phyloP scores from a whole-genome alignment of 192 early-diverging fungal species.

The Geranomyces variabilis region DNA sequence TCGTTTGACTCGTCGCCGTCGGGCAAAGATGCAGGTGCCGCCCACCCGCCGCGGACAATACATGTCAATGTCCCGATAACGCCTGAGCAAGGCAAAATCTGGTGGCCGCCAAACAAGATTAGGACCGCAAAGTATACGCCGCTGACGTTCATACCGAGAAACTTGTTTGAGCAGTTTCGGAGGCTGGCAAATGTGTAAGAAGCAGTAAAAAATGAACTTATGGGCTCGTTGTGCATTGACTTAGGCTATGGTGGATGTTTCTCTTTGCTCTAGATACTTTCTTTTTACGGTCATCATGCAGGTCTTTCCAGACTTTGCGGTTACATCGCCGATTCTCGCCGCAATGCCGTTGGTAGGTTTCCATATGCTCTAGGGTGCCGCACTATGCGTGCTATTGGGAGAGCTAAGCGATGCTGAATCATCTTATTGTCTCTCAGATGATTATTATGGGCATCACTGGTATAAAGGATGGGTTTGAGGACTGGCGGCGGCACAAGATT shows the following conservation, averaged over 20 bases:
- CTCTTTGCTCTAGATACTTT: constrained; percentile 76
- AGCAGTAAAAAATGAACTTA: no score
- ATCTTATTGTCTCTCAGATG: constrained; percentile 15
- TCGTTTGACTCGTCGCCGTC: background rate
- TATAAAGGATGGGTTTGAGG: constrained; percentile 82
- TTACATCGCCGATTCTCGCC: constrained; percentile 50
- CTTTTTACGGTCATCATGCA: constrained; percentile 82
- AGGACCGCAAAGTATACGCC: constrained; percentile 91
- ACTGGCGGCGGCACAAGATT: constrained; percentile 80
- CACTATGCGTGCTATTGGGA: no score
- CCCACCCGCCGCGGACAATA: constrained; percentile 14
- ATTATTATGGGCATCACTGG: constrained; percentile 55
- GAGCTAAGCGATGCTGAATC: no score
- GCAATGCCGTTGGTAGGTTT: constrained; percentile 52
- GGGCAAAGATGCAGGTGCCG: background rate
- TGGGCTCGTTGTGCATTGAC: background rate
- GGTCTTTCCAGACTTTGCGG: constrained; percentile 68
- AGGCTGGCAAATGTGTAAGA: constrained; percentile 52
- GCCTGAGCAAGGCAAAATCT: background rate
- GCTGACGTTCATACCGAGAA: constrained; percentile 91
- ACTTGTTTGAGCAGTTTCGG: constrained; percentile 96
- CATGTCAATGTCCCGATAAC: constrained; percentile 28
- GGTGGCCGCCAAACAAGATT: constrained; percentile 51
- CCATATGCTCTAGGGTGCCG: no score
- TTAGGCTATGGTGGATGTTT: background rate